Conservation (phyloP, 1,139 yeast genomes). For the Groenewaldozyma sp. region DNA sequence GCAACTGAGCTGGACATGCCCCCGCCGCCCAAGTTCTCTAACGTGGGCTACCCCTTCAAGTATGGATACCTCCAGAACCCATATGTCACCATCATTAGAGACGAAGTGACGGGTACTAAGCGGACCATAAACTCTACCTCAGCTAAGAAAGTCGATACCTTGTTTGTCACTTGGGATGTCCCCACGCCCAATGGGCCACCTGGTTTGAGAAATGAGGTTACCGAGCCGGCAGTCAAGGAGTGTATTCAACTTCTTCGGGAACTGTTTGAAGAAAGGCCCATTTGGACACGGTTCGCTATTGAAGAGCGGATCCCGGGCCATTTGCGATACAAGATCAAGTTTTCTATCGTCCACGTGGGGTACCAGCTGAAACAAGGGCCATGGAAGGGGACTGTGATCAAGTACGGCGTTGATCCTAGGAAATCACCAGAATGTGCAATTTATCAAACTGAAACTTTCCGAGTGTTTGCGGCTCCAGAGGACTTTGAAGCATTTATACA, state of each 20-base stretch:
- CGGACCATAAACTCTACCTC: constrained; percentile 26
- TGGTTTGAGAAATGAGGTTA: constrained; percentile 31
- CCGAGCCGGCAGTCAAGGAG: constrained; percentile 27
- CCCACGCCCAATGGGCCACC: constrained; percentile 40
- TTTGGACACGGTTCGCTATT: constrained; percentile 79
- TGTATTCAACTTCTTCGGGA: constrained; percentile 46
- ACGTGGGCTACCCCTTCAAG: constrained; percentile 63
- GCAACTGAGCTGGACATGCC: constrained; percentile 53
- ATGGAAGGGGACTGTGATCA: constrained; percentile 84
- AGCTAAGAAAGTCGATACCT: constrained; percentile 27
- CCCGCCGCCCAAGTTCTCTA: constrained; percentile 82
- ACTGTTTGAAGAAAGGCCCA: constrained; percentile 62
- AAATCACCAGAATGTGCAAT: constrained; percentile 43
- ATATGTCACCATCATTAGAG: constrained; percentile 43
- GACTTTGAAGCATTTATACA: constrained; percentile 17
- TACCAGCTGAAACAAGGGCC: constrained; percentile 85
- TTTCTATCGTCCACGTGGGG: constrained; percentile 75
- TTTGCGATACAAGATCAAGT: constrained; percentile 44
- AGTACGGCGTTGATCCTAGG: constrained; percentile 72
- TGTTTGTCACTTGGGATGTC: constrained; percentile 39
- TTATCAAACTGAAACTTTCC: constrained; percentile 81
- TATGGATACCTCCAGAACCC: constrained; percentile 59
- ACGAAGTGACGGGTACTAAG: constrained; percentile 34
- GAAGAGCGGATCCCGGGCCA: constrained; percentile 42
- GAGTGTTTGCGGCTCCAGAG: constrained; percentile 37